Base-by-base conservation (phyloP, 805 yeast genomes). In the Candida khao-thaluensis region DNA sequence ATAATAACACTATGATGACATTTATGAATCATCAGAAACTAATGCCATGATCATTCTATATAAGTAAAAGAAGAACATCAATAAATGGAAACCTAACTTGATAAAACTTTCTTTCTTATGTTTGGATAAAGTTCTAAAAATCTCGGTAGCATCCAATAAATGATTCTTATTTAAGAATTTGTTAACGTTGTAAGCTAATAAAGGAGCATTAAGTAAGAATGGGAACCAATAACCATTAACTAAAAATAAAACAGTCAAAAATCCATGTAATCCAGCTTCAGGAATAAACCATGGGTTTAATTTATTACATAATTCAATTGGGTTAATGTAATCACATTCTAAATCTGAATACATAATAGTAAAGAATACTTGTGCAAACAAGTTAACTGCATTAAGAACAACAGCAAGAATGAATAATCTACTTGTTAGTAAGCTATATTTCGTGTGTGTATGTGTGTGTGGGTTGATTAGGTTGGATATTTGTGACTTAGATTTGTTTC, bases 281-380 rank as follows among this genome's bases (percentile, higher is more conserved):
- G 97, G 97, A 28, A 85, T 71, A 53, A 91, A 81, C 68, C 86
- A 81, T 53, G 84, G 81, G 74, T 93, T 93, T 60, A 93, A 78
- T 57, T 86, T 83, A 69, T 87, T 87, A 70, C 99, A 93, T 53
- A 93, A 75, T 67, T 91, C 98, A 60, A 91, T 88, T 41, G 98
- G 98, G 64, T 91, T 93, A 69, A 91, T 90, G 73, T 91, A 93
- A 65, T 93, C 99, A 57, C 90, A 82, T 66, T 87, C 98, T 63
- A 90, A 75, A 66, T 90, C 98, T 49, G 95, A 85, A 72, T 85
- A 91, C 83, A 89, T 81, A 66, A 90, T 89, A 35, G 96, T 88
- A 76, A 90, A 90, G 64, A 85, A 93, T 41, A 90, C 97, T 70
- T 90, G 97, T 27, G 85, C 72, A 59, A 91, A 89, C 66, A 91